These are phyloP conservation scores for Cryptococcus sp. DNA, from an alignment of 1,284 basidiomycete genomes.

Conservation along the genomic window DNA sequence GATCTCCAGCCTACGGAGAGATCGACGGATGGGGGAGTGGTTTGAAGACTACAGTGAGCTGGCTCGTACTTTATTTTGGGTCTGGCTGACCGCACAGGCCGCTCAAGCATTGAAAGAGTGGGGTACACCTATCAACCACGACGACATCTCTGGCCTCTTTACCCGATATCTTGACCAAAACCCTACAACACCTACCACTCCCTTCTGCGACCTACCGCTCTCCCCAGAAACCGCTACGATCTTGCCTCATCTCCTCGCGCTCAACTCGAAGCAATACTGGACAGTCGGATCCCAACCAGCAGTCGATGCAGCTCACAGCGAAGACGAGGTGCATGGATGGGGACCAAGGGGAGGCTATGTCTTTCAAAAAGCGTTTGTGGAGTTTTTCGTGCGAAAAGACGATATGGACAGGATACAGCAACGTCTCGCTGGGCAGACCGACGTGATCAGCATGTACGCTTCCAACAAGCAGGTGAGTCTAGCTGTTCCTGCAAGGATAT, in stretches of 20 bases:
- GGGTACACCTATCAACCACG: conserved; percentile 66
- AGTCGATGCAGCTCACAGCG: conserved; percentile 70
- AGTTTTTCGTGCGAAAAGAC: conserved; percentile 73
- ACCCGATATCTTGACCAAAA: conserved; percentile 62
- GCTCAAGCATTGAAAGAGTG: conserved; percentile 67
- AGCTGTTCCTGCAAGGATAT: too few relatives aligned
- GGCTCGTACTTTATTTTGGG: neutral
- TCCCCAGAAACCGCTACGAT: conserved; percentile 81
- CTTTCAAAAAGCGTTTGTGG: conserved; percentile 96
- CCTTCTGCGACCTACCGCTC: conserved; percentile 82
- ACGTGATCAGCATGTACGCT: conserved; percentile 78
- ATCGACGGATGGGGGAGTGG: conserved; percentile 77
- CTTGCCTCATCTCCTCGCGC: conserved; percentile 65
- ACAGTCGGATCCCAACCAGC: conserved; percentile 96
- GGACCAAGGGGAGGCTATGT: conserved; percentile 88
- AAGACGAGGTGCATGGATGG: conserved; percentile 80
- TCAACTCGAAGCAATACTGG: conserved; percentile 78
- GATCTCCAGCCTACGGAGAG: conserved; percentile 96
- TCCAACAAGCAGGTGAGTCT: conserved; percentile 64
- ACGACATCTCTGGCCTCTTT: conserved; percentile 76
- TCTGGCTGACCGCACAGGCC: conserved; percentile 48
- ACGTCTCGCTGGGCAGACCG: conserved; percentile 54
- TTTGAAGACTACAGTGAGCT: conserved; percentile 49
- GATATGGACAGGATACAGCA: conserved; percentile 63
- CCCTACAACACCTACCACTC: conserved; percentile 64